phyloP scores from a whole-genome alignment of 371 early-diverging fungal species.

The Mucor lusitanicus region DNA sequence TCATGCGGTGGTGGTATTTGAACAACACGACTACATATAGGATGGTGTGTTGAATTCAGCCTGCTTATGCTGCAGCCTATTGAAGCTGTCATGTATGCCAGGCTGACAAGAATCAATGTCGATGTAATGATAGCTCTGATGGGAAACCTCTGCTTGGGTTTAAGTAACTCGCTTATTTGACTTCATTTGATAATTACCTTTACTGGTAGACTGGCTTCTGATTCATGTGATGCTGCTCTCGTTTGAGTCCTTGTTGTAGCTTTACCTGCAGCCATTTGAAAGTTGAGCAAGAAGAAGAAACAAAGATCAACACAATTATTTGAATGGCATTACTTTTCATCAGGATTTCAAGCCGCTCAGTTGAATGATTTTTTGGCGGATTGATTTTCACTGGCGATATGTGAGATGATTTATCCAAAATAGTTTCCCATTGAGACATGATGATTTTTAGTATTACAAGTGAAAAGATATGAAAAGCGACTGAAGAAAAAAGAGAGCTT shows the following conservation, averaged over 20 bases:
- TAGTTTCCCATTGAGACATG: conserved; percentile 13
- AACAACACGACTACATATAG: neutral
- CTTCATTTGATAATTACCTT: neutral
- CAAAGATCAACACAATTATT: neutral
- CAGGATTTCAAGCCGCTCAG: neutral
- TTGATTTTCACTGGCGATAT: conserved; percentile 1
- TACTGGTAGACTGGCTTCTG: neutral
- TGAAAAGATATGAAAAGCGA: neutral
- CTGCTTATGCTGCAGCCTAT: neutral
- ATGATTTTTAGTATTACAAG: neutral
- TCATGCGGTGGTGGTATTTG: neutral
- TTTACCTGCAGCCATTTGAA: neutral
- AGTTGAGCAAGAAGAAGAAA: neutral
- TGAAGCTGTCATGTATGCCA: neutral
- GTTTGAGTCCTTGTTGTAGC: neutral
- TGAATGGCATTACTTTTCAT: neutral
- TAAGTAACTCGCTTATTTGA: neutral
- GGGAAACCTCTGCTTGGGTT: neutral
- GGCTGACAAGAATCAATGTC: neutral
- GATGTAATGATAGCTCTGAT: neutral
- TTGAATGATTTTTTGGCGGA: conserved; percentile 1
- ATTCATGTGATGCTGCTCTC: neutral
- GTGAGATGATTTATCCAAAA: conserved; percentile 8
- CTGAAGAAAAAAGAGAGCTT: neutral
- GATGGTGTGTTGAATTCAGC: neutral